Evolutionary conservation across 306 rosid genomes (phyloP).

Genomic region (Rosa lucieae): DNA sequence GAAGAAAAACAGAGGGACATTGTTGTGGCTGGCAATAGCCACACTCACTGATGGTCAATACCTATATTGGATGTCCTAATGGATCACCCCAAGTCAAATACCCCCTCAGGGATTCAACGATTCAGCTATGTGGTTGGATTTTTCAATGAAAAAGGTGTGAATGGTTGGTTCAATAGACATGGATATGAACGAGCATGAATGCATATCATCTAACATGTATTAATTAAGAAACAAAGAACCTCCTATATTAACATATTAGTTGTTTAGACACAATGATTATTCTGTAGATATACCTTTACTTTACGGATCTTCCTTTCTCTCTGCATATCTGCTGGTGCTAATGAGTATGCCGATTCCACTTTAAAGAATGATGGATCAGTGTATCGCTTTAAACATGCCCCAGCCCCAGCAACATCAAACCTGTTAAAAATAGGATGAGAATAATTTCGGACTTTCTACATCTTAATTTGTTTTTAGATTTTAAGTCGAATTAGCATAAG

Average conservation of each 20-base stretch:
- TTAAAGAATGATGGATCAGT: conserved; percentile 92
- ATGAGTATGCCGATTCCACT: conserved; percentile 49
- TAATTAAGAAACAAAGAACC: background rate
- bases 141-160: background rate
- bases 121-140: background rate
- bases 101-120: background rate
- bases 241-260: conserved; percentile 5
- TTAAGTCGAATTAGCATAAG: conserved; percentile 3
- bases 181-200: background rate
- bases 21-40: background rate
- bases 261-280: background rate
- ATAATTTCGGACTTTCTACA: conserved; percentile 20
- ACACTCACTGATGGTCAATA: background rate
- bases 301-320: conserved; percentile 67
- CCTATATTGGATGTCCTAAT: background rate
- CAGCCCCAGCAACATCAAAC: conserved; percentile 97
- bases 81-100: background rate
- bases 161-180: background rate
- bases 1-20: background rate
- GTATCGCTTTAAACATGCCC: conserved; percentile 95
- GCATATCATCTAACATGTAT: background rate
- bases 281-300: conserved; percentile 58
- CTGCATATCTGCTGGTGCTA: conserved; percentile 37
- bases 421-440: conserved; percentile 48
- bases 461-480: conserved; percentile 14